A percentile compares a stretch with the other conserved stretches of the same genome.
These are phyloP conservation scores for Groenewaldozyma auringiensis DNA, from an alignment of 1,139 yeast species.

Conservation along the genomic window DNA sequence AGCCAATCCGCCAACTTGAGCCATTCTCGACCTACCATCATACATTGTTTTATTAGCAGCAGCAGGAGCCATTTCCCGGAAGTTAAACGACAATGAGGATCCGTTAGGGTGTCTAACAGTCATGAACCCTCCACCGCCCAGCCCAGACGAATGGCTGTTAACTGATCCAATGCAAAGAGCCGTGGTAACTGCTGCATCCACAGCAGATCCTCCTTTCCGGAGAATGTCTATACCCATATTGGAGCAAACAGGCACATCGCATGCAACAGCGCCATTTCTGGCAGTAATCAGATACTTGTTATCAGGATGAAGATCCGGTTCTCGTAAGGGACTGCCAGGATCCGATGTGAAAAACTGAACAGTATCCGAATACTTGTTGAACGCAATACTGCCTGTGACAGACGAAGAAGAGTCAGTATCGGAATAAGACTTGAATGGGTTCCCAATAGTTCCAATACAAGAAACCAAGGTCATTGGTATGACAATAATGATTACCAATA, in stretches of 20 bases:
- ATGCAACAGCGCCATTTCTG: constrained; percentile 50
- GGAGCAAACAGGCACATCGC: constrained; percentile 69
- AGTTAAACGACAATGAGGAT: constrained; percentile 61
- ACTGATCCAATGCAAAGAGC: constrained; percentile 82
- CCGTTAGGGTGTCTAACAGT: constrained; percentile 43
- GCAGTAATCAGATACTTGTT: constrained; percentile 28
- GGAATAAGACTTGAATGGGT: too few species aligned
- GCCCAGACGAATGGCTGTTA: constrained; percentile 78
- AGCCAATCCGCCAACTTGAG: constrained; percentile 77
- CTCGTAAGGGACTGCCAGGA: not conserved
- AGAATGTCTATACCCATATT: constrained; percentile 57
- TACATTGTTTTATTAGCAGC: constrained; percentile 61
- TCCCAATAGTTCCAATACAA: too few species aligned
- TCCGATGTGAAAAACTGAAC: too few species aligned
- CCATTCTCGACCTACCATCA: constrained; percentile 37
- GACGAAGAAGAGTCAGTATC: too few species aligned
- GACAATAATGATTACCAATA: too few species aligned
- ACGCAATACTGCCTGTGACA: too few species aligned
- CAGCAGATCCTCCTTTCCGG: constrained; percentile 62
- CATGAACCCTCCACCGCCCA: constrained; percentile 88
- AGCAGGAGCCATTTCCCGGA: constrained; percentile 80
- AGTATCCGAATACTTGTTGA: too few species aligned
- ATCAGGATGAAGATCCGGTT: constrained; percentile 28
- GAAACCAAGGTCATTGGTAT: too few species aligned
- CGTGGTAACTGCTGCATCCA: constrained; percentile 87